Conservation (phyloP, 2,329 filamentous ascomycete genomes). For the Xylaria sp. region DNA sequence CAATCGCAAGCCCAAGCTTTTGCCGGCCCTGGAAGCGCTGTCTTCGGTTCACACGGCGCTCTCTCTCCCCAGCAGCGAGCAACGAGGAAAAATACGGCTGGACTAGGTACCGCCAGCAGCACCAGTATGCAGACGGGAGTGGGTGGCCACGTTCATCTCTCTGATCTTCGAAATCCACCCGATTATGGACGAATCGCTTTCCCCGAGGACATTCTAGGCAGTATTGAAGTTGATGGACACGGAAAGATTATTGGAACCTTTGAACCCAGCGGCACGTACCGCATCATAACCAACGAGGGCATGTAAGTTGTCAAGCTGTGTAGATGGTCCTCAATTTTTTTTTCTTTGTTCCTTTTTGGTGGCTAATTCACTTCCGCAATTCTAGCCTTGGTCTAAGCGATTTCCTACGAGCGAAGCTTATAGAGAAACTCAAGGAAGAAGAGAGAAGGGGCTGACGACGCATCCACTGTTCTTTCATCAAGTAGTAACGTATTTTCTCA, state of each 20-base stretch:
- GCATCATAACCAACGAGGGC: constrained; percentile 68
- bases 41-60: constrained; percentile 57
- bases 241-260: constrained; percentile 65
- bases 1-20: constrained; percentile 64
- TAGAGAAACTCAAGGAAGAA: constrained; percentile 58
- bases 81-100: constrained; percentile 38
- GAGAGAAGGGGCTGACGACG: constrained; percentile 46
- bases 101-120: constrained; percentile 48
- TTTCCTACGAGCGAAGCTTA: constrained; percentile 59
- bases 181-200: constrained; percentile 72
- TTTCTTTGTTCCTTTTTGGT: background rate
- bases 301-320: constrained; percentile 57
- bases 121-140: constrained; percentile 59
- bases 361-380: constrained; percentile 17
- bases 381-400: constrained; percentile 59
- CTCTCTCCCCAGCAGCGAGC: constrained; percentile 53
- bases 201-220: constrained; percentile 73
- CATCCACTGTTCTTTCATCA: too few species aligned
- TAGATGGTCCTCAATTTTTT: too few species aligned
- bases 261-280: constrained; percentile 66
- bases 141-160: constrained; percentile 69
- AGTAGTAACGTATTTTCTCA: too few species aligned
- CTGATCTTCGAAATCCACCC: constrained; percentile 66
- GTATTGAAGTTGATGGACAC: constrained; percentile 64
- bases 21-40: constrained; percentile 61